Percentiles rank a stretch among this genome's conserved stretches.
These are phyloP conservation scores for Lepidium aucheri DNA, from an alignment of 345 rosid species.

Conservation along the genomic window DNA sequence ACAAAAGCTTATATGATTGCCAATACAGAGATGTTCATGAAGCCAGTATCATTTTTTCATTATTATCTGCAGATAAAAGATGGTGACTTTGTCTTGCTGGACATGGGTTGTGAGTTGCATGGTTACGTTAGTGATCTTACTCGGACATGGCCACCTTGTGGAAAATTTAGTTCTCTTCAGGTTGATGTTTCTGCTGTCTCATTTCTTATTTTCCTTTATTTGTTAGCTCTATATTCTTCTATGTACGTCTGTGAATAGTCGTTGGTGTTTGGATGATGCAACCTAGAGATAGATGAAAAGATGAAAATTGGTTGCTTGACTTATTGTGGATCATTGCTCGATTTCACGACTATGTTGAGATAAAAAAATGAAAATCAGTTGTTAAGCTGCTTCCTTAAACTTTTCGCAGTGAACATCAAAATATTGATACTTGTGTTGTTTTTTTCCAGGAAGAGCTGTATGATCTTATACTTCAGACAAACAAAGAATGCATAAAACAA, in stretches of 20 bases:
- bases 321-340: neutral
- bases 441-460: slow-evolving; percentile 69
- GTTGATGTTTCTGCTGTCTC: slow-evolving; percentile 31
- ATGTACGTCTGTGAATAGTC: neutral
- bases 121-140: slow-evolving; percentile 95
- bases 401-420: neutral
- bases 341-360: neutral
- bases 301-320: neutral
- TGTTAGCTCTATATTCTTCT: neutral
- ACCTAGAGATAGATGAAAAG: neutral
- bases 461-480: slow-evolving; percentile 78
- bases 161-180: slow-evolving; percentile 68
- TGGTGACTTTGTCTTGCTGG: slow-evolving; percentile 93
- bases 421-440: neutral
- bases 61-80: slow-evolving; percentile 52
- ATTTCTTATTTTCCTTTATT: neutral
- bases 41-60: neutral
- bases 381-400: neutral
- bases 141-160: slow-evolving; percentile 90
- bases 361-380: neutral
- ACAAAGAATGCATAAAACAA: slow-evolving; percentile 62
- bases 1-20: neutral
- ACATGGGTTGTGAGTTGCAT: slow-evolving; percentile 94
- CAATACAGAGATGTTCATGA: slow-evolving; percentile 3
- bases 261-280: neutral